Conservation (phyloP, 139 green algal genomes). For the Chlorella sp. region DNA sequence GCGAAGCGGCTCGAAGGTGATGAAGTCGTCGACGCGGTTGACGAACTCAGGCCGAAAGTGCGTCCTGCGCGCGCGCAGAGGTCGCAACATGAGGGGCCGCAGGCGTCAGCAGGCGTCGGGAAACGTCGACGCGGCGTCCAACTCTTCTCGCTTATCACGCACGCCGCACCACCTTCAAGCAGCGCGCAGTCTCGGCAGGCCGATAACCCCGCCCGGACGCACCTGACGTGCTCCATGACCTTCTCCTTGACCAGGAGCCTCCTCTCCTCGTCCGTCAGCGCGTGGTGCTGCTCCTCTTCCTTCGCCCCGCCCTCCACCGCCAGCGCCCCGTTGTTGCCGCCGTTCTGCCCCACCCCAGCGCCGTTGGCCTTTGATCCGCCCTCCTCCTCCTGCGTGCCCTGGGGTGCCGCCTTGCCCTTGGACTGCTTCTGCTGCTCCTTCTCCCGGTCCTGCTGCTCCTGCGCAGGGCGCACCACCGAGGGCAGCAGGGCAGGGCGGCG, state of each 20-base stretch:
- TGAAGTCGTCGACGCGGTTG: constrained; percentile 97
- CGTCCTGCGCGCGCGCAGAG: constrained; percentile 34
- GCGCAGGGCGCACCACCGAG: too few relatives aligned
- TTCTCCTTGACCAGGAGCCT: constrained; percentile 20
- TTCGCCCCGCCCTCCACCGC: neutral
- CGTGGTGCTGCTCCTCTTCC: neutral
- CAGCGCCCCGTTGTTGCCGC: neutral
- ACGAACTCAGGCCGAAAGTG: constrained; percentile 82
- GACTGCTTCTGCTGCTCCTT: neutral
- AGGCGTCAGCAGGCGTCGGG: too few relatives aligned
- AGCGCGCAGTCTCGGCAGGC: too few relatives aligned
- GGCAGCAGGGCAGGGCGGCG: too few relatives aligned
- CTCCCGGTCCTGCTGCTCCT: neutral
- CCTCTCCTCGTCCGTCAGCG: neutral
- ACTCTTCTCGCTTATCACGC: too few relatives aligned
- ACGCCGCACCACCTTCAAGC: too few relatives aligned
- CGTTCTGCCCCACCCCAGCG: too few relatives aligned
- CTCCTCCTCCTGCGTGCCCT: neutral
- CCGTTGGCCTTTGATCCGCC: neutral
- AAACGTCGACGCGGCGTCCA: too few relatives aligned
- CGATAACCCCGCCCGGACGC: too few relatives aligned
- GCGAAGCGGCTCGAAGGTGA: constrained; percentile 88
- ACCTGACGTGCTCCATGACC: constrained; percentile 62
- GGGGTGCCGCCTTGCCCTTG: neutral
- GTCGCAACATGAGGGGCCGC: neutral